Base-by-base conservation (phyloP, 331 rosid genomes). In the Phaseolus coccineus region DNA sequence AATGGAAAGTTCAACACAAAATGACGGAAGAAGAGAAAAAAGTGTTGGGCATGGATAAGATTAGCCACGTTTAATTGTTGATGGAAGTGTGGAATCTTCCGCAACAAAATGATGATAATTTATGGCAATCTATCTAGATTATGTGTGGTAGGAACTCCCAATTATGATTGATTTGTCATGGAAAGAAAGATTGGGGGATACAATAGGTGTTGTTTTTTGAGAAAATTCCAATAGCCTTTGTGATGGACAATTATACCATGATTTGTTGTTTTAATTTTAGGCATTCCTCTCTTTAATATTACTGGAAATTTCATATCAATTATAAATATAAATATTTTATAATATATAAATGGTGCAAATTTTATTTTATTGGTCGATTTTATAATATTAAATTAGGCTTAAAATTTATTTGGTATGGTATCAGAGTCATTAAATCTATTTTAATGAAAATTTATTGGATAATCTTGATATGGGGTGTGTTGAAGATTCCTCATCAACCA, bases 211-310 rank as follows among this genome's bases (percentile, higher is more conserved):
- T n/a, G 50, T 19, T 57, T 6, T 76, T 3, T 11, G 62, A 47
- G 71, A 76, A 76, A 76, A 28, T 5, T 76, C 64, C 64, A 33
- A 62, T 61, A 24, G 4, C 6, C 10, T n/a, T 9, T 47, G 51
- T 48, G 72, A 57, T 62, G 30, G 70, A 9, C 39, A 40, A 11
- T 25, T 42, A 15, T 40, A 16, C 15, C 8, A 13, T 27, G 28
- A 72, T 33, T 53, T 72, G 37, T 13, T 25, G 1, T 52, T 53
- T 33, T 22, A 2, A 31, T 71, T 70, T 30, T 69, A 52, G 37
- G 65, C 12, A 5, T 71, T 13, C 0, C 22, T 19, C 22, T 19
- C 22, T 19, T 19, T 19, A 19, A 19, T 19, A 19, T 19, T 19
- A 19, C 22, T 19, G 22, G 0, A 19, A 19, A 19, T 19, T 19